Evolutionary conservation across 2,329 filamentous ascomycete genomes (phyloP), one percentile per base, ranked within the genome.

Genomic region (Colletotrichum graminicola): DNA sequence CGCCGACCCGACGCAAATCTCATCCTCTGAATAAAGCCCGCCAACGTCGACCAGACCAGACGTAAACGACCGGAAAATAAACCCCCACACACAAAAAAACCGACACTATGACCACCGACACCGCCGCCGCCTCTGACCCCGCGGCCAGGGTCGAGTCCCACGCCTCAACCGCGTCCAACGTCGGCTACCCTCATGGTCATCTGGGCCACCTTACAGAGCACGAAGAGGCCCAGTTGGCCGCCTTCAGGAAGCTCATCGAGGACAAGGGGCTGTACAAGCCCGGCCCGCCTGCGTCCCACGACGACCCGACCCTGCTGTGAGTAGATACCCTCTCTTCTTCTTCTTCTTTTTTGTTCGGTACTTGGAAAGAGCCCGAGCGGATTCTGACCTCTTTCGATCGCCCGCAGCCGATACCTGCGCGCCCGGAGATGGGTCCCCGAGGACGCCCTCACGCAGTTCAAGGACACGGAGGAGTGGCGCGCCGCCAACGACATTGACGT

Each of bases 401-500:
- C 43, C 63, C n/a, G 78, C 76, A 96, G 94, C 73, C 94, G 95
- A 72, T 98, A 92, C 80, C 86, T 98, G 62, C 92, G 95, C 76
- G 95, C 95, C 43, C 90, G 95, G 67, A 92, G 91, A 80, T 98
- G 95, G 85, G 84, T 92, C 36, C 88, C 93, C 12, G 83, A 90
- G 75, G 94, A 95, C 75, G 95, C 95, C 16, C 91, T 91, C 79
- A 87, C 84, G 71, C 95, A 98, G 82, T 97, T 97, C 83, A 91
- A 91, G 77, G 93, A 94, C 66, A 97, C 94, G 0, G 94, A 97
- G 81, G 89, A 93, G 70, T 98, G 95, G 93, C 90, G 95, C 72
- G 89, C 89, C 75, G 90, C 93, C 73, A 95, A 95, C 80, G 86
- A 93, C 75, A 88, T 97, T 60, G 89, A 94, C 73, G 85, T 89